Evolutionary conservation across 345 rosid genomes (phyloP), one percentile per base, ranked within the genome.

Genomic region (Toxicodendron radicans): DNA sequence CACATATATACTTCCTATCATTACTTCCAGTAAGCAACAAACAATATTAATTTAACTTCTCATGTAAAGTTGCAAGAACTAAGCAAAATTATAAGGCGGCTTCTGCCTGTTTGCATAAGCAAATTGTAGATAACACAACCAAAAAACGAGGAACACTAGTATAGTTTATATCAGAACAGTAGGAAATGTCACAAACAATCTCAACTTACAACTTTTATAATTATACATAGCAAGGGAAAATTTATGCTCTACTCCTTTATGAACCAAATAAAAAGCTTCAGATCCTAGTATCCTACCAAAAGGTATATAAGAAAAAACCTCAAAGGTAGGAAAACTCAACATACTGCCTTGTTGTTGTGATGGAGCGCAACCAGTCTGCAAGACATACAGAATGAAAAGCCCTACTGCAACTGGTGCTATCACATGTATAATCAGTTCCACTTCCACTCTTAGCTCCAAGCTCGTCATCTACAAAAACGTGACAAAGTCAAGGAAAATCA

Each of bases 291-390:
- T 51, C 24, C 21, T 8, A 14, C 24, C 45, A 11, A 70, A n/a
- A 56, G 5, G 24, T 20, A 9, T 16, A 17, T 18, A 11, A 27
- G 6, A 10, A 3, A 3, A 45, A 58, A 17, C 9, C 8, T 16
- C 21, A 57, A 63, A 17, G 21, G 43, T 16, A 2, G 64, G 74
- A 68, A 76, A 78, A 76, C 46, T 66, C 5, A 17, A 86, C 98
- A 43, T 89, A 91, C 95, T 89, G 95, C 78, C 95, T 85, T 20
- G 92, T 91, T 65, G 89, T 90, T 75, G 95, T 90, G 74, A 90
- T 89, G 18, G 98, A 89, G 58, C 88, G 86, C 81, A 91, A 78
- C 98, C 97, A 90, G 73, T 92, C 94, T 64, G 79, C 85, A 35
- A 92, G 86, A 79, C 94, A 89, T 66, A 87, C 75, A 69, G 84